Evolutionary conservation across 1,284 basidiomycete species (phyloP).

Genomic region (Heterobasidion annosum): DNA sequence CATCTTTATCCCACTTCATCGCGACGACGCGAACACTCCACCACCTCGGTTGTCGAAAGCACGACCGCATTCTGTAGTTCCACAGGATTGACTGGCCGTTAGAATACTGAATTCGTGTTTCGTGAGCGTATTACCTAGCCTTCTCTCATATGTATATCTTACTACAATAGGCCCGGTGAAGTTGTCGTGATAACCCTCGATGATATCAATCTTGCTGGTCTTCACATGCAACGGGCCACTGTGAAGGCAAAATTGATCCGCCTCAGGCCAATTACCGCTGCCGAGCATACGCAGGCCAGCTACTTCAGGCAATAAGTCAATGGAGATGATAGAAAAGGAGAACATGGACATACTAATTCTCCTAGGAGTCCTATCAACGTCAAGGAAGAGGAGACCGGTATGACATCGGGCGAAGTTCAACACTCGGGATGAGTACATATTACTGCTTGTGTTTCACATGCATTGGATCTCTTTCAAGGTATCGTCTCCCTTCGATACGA

Average conservation of each 20-base stretch:
- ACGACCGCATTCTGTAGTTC: slow-evolving; percentile 59
- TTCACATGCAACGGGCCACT: slow-evolving; percentile 15
- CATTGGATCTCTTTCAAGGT: slow-evolving; percentile 34
- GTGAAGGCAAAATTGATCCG: background rate
- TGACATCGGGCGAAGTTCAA: slow-evolving; percentile 24
- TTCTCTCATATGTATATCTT: background rate
- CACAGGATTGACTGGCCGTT: slow-evolving; percentile 43
- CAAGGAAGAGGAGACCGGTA: background rate
- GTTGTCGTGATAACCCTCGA: slow-evolving; percentile 69
- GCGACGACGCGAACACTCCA: slow-evolving; percentile 68
- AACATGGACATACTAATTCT: background rate
- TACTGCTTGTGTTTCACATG: slow-evolving; percentile 48
- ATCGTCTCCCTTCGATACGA: slow-evolving; percentile 70
- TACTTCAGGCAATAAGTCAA: background rate
- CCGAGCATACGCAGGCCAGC: background rate
- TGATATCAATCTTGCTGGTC: slow-evolving; percentile 74
- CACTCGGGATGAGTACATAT: slow-evolving; percentile 41
- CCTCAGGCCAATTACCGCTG: background rate
- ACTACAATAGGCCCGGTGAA: slow-evolving; percentile 45
- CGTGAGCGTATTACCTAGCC: slow-evolving; percentile 48
- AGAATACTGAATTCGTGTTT: slow-evolving; percentile 32
- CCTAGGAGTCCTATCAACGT: background rate
- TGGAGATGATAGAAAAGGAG: slow-evolving; percentile 10
- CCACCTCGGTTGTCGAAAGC: slow-evolving; percentile 66
- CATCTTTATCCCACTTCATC: slow-evolving; percentile 71